phyloP scores from a whole-genome alignment of 2,329 filamentous ascomycete species.

The Beauveria varroae region DNA sequence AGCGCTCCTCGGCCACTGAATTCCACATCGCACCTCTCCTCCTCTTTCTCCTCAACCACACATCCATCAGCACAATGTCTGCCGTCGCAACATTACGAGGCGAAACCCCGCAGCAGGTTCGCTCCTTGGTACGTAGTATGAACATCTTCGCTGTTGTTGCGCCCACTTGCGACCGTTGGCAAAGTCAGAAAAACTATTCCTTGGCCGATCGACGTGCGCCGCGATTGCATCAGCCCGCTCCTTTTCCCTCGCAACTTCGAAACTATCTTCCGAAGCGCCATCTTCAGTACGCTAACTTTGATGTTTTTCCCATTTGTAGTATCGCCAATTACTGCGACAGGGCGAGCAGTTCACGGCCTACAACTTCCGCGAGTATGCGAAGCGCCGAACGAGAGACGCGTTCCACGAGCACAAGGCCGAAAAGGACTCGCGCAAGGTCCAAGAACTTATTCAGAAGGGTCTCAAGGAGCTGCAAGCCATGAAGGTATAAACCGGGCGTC shows the following conservation, averaged over 20 bases:
- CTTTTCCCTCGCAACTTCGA: not conserved
- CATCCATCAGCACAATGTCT: conserved; percentile 25
- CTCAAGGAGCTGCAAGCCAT: conserved; percentile 78
- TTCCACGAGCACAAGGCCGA: conserved; percentile 75
- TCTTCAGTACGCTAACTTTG: not conserved
- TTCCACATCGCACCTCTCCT: conserved; percentile 1
- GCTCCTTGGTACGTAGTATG: conserved; percentile 43
- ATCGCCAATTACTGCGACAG: conserved; percentile 84
- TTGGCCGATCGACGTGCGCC: not conserved
- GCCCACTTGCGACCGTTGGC: conserved; percentile 1
- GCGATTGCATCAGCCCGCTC: not conserved
- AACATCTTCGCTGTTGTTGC: not conserved
- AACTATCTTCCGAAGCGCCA: not conserved
- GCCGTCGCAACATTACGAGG: conserved; percentile 35
- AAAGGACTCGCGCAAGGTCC: conserved; percentile 66
- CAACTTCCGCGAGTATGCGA: conserved; percentile 97
- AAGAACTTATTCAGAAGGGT: conserved; percentile 85
- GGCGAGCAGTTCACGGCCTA: conserved; percentile 83
- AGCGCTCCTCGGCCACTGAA: conserved; percentile 8
- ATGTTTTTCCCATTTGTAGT: conserved; percentile 42
- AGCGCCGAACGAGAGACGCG: conserved; percentile 80
- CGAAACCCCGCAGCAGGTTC: conserved; percentile 49
- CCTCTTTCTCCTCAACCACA: not conserved
- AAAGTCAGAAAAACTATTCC: not conserved
- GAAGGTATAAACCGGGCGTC: conserved; percentile 57